Percentiles rank a stretch among this genome's conserved stretches.
phyloP scores from a whole-genome alignment of 2,329 filamentous ascomycete species.

The Mycosphaerella sp. region DNA sequence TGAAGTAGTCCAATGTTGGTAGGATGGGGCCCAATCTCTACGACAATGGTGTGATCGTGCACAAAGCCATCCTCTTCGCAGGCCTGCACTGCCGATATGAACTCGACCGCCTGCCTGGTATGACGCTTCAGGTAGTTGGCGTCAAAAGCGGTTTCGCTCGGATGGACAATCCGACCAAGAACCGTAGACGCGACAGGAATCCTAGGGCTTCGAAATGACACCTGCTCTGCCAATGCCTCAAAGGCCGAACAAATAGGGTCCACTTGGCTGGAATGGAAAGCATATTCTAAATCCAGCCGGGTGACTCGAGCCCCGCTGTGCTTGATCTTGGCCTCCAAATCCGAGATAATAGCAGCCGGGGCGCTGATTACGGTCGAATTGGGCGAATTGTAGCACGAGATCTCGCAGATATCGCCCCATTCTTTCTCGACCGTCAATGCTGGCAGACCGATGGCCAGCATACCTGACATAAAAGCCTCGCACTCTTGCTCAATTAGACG shows the following conservation, averaged over 20 bases:
- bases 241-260: slow-evolving; percentile 28
- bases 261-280: slow-evolving; percentile 33
- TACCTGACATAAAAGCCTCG: slow-evolving; percentile 23
- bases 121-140: slow-evolving; percentile 23
- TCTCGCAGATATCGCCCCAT: background rate
- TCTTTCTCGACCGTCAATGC: background rate
- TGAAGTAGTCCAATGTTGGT: slow-evolving; percentile 22
- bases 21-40: slow-evolving; percentile 47
- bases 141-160: slow-evolving; percentile 17
- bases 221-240: slow-evolving; percentile 15
- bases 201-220: slow-evolving; percentile 16
- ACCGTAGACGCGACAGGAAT: slow-evolving; percentile 32
- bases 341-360: background rate
- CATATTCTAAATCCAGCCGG: slow-evolving; percentile 25
- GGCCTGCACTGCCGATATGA: slow-evolving; percentile 22
- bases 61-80: slow-evolving; percentile 33
- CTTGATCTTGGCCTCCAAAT: background rate
- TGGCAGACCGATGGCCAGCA: slow-evolving; percentile 17
- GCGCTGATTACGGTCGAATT: slow-evolving; percentile 14
- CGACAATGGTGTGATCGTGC: slow-evolving; percentile 35
- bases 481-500: slow-evolving; percentile 14
- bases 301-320: slow-evolving; percentile 5
- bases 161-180: slow-evolving; percentile 23
- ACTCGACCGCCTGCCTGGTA: slow-evolving; percentile 41
- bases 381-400: slow-evolving; percentile 18